Percentiles rank a stretch among this genome's conserved stretches.
phyloP scores from a whole-genome alignment of 1,284 basidiomycete genomes.

The Apiotrichum veenhuisii region DNA sequence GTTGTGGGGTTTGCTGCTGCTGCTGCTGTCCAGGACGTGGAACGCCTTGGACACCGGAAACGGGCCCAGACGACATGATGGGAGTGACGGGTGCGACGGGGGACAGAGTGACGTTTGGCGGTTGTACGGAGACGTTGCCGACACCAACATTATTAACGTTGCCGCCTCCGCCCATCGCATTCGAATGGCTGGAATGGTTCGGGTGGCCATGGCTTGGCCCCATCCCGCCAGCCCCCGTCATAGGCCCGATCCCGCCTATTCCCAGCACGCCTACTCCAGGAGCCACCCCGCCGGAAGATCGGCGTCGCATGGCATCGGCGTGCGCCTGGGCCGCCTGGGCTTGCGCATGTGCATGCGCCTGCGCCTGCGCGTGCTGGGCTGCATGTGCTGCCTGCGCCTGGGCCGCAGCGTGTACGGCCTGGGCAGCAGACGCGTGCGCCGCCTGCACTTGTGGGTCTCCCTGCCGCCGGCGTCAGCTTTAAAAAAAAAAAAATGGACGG shows the following conservation, averaged over 20 bases:
- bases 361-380: not conserved
- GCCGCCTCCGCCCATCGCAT: not conserved
- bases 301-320: slow-evolving; percentile 2
- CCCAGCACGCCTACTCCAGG: not conserved
- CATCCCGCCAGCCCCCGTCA: not conserved
- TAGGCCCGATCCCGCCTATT: not conserved
- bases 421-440: not conserved
- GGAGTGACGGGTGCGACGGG: not conserved
- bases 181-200: too few species aligned
- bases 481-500: too few species aligned
- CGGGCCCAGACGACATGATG: not conserved
- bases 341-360: not conserved
- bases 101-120: not conserved
- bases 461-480: not conserved
- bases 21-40: not conserved
- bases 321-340: slow-evolving; percentile 1
- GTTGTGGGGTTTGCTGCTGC: too few species aligned
- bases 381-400: not conserved
- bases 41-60: not conserved
- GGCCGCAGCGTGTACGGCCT: slow-evolving; percentile 1
- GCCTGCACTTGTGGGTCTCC: not conserved
- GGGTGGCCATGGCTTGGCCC: too few species aligned
- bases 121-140: not conserved
- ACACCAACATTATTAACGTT: not conserved
- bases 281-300: not conserved